These are phyloP conservation scores for Coemansia sp. DNA, from an alignment of 192 early-diverging fungal species.

Conservation along the genomic window DNA sequence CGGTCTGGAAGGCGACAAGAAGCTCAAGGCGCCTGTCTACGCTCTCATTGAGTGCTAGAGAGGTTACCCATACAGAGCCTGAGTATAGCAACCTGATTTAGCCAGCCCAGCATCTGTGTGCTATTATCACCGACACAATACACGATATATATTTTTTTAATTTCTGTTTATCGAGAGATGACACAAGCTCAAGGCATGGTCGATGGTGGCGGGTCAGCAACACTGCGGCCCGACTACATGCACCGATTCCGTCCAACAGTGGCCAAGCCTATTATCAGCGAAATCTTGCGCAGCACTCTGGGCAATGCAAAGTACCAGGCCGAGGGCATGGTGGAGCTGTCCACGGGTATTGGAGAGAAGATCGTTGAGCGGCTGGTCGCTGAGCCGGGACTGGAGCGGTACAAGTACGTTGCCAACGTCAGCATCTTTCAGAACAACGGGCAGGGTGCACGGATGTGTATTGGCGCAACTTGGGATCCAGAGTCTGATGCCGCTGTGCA, in stretches of 20 bases:
- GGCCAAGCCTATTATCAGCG: constrained; percentile 17
- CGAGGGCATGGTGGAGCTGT: constrained; percentile 20
- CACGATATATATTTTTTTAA: background rate
- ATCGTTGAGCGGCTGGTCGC: constrained; percentile 27
- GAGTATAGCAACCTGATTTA: background rate
- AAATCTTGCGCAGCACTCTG: constrained; percentile 32
- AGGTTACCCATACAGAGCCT: background rate
- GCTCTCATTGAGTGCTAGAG: constrained; percentile 69
- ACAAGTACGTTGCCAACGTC: constrained; percentile 46
- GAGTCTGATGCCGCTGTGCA: constrained; percentile 28
- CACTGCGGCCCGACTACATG: constrained; percentile 20
- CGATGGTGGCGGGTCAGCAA: background rate
- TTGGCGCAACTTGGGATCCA: constrained; percentile 28
- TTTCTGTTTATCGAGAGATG: background rate
- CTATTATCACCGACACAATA: background rate
- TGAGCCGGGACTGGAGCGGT: constrained; percentile 34
- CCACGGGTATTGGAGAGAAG: constrained; percentile 22
- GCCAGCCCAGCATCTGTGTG: background rate
- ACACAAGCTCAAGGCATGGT: background rate
- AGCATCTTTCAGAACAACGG: constrained; percentile 36
- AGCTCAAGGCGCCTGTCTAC: constrained; percentile 84
- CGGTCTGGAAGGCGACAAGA: constrained; percentile 76
- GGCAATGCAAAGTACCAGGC: constrained; percentile 20
- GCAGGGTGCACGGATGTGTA: constrained; percentile 43
- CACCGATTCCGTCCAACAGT: constrained; percentile 29